phyloP scores from a whole-genome alignment of 2,329 filamentous ascomycete genomes.

The Fusarium lateritium region DNA sequence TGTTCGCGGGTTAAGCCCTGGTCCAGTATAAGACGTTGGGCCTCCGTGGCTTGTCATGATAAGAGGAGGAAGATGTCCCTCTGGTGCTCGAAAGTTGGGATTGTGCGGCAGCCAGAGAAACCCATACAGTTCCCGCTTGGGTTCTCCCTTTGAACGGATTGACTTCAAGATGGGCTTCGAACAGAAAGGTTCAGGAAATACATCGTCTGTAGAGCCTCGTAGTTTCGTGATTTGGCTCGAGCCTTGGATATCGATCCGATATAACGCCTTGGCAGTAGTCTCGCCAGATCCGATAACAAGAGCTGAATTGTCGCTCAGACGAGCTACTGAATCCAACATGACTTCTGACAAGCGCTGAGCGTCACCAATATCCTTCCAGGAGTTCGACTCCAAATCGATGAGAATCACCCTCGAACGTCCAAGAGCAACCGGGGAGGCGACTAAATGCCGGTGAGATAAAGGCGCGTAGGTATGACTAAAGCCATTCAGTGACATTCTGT shows the following conservation, averaged over 20 bases:
- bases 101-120: constrained; percentile 67
- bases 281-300: constrained; percentile 57
- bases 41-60: constrained; percentile 68
- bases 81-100: constrained; percentile 57
- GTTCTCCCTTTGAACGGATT: constrained; percentile 50
- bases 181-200: constrained; percentile 51
- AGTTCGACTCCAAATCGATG: constrained; percentile 55
- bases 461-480: constrained; percentile 58
- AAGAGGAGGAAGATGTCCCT: constrained; percentile 61
- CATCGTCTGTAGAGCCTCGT: constrained; percentile 53
- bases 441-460: constrained; percentile 54
- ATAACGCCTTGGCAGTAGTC: constrained; percentile 52
- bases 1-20: constrained; percentile 60
- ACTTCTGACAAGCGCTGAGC: constrained; percentile 52
- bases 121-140: constrained; percentile 57
- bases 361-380: constrained; percentile 52
- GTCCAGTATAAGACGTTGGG: constrained; percentile 60
- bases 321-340: constrained; percentile 53
- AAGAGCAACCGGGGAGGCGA: constrained; percentile 53
- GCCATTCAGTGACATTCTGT: neutral
- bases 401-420: constrained; percentile 55
- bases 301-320: constrained; percentile 54
- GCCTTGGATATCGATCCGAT: constrained; percentile 53
- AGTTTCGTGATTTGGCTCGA: constrained; percentile 49
- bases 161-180: constrained; percentile 55